Conservation (phyloP, 495 filamentous ascomycete genomes). For the Podospora pseudopauciseta region DNA sequence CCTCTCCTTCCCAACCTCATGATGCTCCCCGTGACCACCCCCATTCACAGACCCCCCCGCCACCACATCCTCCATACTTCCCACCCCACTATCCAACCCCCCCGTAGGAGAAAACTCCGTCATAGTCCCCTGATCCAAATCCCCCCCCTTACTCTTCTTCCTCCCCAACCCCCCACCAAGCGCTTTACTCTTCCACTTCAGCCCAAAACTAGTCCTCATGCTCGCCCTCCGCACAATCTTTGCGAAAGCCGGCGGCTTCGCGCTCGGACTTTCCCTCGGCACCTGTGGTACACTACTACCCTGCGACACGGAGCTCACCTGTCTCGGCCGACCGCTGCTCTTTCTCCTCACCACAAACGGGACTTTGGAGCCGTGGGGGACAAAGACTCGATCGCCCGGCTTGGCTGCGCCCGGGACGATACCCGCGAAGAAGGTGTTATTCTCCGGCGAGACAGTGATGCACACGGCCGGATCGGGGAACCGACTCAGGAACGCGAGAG, state of each 20-base stretch:
- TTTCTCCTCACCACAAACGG: not conserved
- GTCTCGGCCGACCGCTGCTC: not conserved
- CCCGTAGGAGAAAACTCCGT: not conserved
- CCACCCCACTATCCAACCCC: not conserved
- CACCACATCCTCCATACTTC: not conserved
- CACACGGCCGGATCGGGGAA: not conserved
- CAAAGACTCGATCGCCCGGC: not conserved
- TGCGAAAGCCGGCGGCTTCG: not conserved
- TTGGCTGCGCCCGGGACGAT: not conserved
- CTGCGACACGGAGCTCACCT: not conserved
- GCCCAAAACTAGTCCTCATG: not conserved
- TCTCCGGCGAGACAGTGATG: not conserved
- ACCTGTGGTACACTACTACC: not conserved
- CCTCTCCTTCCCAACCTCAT: not conserved
- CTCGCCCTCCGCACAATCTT: not conserved
- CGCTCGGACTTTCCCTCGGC: not conserved
- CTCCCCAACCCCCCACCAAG: not conserved
- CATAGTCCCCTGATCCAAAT: not conserved
- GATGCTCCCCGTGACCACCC: not conserved
- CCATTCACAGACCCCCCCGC: not conserved
- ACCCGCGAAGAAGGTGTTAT: not conserved
- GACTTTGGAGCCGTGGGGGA: not conserved
- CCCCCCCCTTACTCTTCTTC: not conserved
- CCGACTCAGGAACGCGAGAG: not conserved
- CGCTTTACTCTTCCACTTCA: not conserved